Base-by-base conservation (phyloP, 257 asterid species). In the Solanum chaucha region DNA sequence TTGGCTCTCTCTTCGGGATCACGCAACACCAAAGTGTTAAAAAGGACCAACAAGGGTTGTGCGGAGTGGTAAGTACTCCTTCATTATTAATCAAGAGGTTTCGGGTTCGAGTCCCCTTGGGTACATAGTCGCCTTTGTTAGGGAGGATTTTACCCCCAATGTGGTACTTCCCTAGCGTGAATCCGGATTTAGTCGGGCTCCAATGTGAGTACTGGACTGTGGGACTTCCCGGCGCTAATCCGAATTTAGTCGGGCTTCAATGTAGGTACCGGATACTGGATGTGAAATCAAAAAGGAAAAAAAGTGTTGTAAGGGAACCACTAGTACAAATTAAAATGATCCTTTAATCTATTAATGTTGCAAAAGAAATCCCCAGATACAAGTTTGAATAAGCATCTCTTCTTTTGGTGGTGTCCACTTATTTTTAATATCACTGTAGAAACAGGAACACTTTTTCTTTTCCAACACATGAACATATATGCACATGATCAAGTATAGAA, bases 351-450 rank as follows among this genome's bases (percentile, higher is more conserved):
- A 75, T 88, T 14, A 55, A 20, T 82, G 44, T 15, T 72, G 26
- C 48, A 85, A 77, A 75, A 75, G 85, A 26, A 86, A 20, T 26
- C 48, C 17, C 46, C 38, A 44, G 22, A 15, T 82, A 48, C 30
- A 35, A 86, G 40, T 88, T 86, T 90, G 61, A 72, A 67, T 83
- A 80, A 85, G 89, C 87, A 88, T 89, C 88, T 82, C 88, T 88
- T 81, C 89, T 85, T 86, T 85, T 88, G 8, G 88, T 85, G 88
- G 41, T 46, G 41, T 28, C 85, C 85, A 80, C 84, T 78, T 44
- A 44, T 44, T 44, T 44, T 41, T 78, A 78, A 78, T 44, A 41
- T 44, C 22, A 44, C 5, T 44, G 26, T 30, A 35, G 8, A 30
- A 67, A 13, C 46, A 7, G 22, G 61, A 41, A 10, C 24, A 44